These are phyloP conservation scores for Chalciporus pseudorubinellus DNA, from an alignment of 768 basidiomycete species.

Conservation along the genomic window DNA sequence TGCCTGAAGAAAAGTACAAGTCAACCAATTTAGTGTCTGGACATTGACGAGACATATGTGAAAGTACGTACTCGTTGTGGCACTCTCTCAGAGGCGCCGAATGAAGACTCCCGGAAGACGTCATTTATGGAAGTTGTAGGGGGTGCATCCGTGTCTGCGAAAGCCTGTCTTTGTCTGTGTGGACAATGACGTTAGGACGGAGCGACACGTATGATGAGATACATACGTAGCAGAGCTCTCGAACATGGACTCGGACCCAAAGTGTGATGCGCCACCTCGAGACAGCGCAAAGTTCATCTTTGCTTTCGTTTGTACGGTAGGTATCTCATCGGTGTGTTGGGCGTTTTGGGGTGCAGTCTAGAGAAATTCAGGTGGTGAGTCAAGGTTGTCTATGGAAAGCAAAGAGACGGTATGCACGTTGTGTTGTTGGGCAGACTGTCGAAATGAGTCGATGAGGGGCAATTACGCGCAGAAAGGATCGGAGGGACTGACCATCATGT, in stretches of 20 bases:
- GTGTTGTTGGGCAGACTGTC: constrained; percentile 62
- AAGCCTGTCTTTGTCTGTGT: constrained; percentile 55
- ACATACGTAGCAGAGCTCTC: constrained; percentile 48
- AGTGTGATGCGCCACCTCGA: constrained; percentile 63
- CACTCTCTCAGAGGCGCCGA: constrained; percentile 29
- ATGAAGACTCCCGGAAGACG: constrained; percentile 54
- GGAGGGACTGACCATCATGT: constrained; percentile 62
- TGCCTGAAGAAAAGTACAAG: constrained; percentile 11
- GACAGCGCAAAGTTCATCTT: constrained; percentile 72
- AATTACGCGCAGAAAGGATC: not conserved
- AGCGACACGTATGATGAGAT: constrained; percentile 2
- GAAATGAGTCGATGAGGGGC: not conserved
- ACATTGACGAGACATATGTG: too few relatives aligned
- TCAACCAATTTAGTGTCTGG: too few relatives aligned
- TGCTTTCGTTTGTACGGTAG: constrained; percentile 76
- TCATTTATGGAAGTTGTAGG: constrained; percentile 75
- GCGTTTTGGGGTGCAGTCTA: constrained; percentile 47
- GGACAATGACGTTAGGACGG: constrained; percentile 3
- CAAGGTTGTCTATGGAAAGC: not conserved
- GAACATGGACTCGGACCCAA: constrained; percentile 86
- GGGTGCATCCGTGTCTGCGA: constrained; percentile 78
- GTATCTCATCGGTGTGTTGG: constrained; percentile 69
- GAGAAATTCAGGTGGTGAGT: not conserved
- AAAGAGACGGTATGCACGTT: constrained; percentile 40
- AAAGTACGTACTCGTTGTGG: constrained; percentile 20